Conservation (phyloP, 1,284 basidiomycete genomes). For the Boletus albobrunnescens region DNA sequence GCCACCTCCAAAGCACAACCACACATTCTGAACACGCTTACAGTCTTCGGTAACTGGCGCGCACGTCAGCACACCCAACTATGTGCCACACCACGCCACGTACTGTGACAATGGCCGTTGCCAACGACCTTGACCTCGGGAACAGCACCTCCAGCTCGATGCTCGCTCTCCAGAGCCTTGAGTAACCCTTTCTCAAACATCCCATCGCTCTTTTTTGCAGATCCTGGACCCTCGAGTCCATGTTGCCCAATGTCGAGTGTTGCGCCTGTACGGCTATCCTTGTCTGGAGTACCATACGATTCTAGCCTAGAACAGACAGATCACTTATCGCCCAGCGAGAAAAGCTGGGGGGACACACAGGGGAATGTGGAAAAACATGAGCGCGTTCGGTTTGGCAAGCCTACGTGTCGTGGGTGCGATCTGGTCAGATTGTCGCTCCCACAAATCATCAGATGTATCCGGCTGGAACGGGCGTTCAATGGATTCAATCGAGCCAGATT, state of each 20-base stretch:
- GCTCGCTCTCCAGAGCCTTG: constrained; percentile 60
- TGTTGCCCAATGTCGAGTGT: constrained; percentile 65
- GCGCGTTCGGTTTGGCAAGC: constrained; percentile 84
- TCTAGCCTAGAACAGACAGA: constrained; percentile 47
- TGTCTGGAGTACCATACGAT: constrained; percentile 56
- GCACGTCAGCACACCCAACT: constrained; percentile 12
- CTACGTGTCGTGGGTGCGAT: constrained; percentile 50
- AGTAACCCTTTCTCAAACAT: constrained; percentile 81
- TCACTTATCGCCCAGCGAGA: constrained; percentile 2
- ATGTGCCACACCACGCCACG: constrained; percentile 19
- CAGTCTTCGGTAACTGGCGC: constrained; percentile 81
- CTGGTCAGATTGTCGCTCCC: constrained; percentile 55
- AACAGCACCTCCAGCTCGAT: constrained; percentile 45
- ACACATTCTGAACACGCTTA: constrained; percentile 75
- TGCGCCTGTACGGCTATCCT: constrained; percentile 50
- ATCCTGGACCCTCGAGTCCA: constrained; percentile 57
- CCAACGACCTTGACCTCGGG: constrained; percentile 78
- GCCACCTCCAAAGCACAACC: constrained; percentile 95
- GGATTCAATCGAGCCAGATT: constrained; percentile 65
- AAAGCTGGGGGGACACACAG: constrained; percentile 51
- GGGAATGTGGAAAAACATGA: constrained; percentile 96
- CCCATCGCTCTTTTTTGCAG: constrained; percentile 68
- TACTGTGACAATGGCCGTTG: constrained; percentile 86
- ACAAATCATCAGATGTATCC: constrained; percentile 59
- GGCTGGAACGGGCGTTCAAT: constrained; percentile 81